A percentile compares a stretch with the other conserved stretches of the same genome.
phyloP scores from a whole-genome alignment of 2,329 filamentous ascomycete genomes.

The Fusarium secorum region DNA sequence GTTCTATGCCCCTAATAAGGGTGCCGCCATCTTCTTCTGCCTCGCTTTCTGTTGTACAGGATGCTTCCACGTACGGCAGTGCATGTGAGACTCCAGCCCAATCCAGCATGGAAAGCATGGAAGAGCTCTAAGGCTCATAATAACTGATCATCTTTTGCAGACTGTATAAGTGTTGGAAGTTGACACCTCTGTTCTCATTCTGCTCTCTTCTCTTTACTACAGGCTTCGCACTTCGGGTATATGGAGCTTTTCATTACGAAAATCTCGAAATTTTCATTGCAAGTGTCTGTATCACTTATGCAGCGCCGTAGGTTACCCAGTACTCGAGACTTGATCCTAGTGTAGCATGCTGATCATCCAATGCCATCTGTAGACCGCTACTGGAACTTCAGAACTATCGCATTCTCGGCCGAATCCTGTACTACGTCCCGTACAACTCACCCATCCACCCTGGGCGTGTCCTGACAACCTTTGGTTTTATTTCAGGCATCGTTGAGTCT shows the following conservation, averaged over 20 bases:
- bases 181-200: constrained; percentile 63
- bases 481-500: constrained; percentile 58
- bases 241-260: constrained; percentile 45
- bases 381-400: constrained; percentile 69
- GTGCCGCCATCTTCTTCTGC: constrained; percentile 57
- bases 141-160: constrained; percentile 43
- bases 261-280: constrained; percentile 46
- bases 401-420: constrained; percentile 65
- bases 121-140: neutral
- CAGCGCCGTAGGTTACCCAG: constrained; percentile 43
- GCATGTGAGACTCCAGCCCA: constrained; percentile 51
- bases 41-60: constrained; percentile 51
- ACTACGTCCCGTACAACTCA: constrained; percentile 64
- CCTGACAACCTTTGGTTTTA: constrained; percentile 54
- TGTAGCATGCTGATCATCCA: neutral
- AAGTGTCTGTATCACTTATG: constrained; percentile 48
- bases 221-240: constrained; percentile 59
- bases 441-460: constrained; percentile 58
- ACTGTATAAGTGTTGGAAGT: constrained; percentile 63
- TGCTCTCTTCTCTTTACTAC: constrained; percentile 62
- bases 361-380: constrained; percentile 54
- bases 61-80: constrained; percentile 52
- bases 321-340: neutral
- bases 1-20: constrained; percentile 58
- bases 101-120: neutral